phyloP scores from a whole-genome alignment of 768 basidiomycete genomes.

The Kwoniella sp. region DNA sequence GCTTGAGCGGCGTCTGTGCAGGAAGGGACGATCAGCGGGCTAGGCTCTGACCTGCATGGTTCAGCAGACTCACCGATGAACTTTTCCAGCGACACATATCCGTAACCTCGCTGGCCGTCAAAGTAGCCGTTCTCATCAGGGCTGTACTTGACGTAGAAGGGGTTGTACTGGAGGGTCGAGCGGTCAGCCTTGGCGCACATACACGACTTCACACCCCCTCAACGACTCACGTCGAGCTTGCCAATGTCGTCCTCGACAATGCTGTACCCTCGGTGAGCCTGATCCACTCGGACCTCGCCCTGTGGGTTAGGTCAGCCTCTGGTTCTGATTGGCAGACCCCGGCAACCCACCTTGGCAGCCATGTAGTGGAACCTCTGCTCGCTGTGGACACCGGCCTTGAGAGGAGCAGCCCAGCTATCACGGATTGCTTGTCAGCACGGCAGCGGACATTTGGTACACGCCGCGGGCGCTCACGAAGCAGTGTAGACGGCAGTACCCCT shows the following conservation, averaged over 20 bases:
- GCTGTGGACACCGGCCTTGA: constrained; percentile 79
- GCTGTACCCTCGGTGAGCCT: constrained; percentile 90
- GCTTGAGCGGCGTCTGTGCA: constrained; percentile 55
- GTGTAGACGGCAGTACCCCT: constrained; percentile 85
- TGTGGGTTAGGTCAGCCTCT: constrained; percentile 45
- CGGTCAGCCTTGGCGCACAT: not conserved
- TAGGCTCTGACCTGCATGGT: too few species aligned
- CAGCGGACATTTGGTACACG: too few species aligned
- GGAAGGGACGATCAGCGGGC: not conserved
- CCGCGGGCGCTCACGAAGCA: constrained; percentile 51
- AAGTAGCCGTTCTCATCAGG: constrained; percentile 84
- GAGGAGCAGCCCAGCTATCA: constrained; percentile 82
- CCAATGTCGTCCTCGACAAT: constrained; percentile 79
- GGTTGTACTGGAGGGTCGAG: constrained; percentile 58
- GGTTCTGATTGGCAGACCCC: not conserved
- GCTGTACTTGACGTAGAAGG: constrained; percentile 81
- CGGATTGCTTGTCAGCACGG: too few species aligned
- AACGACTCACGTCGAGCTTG: constrained; percentile 58
- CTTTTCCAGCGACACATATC: constrained; percentile 82
- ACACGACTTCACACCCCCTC: not conserved
- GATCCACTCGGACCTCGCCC: constrained; percentile 90
- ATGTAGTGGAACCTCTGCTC: constrained; percentile 94
- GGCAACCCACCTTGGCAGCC: constrained; percentile 67
- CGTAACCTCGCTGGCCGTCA: constrained; percentile 90
- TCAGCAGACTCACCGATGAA: constrained; percentile 58